Base-by-base conservation (phyloP, 2,329 filamentous ascomycete genomes). In the Cadophora malorum region DNA sequence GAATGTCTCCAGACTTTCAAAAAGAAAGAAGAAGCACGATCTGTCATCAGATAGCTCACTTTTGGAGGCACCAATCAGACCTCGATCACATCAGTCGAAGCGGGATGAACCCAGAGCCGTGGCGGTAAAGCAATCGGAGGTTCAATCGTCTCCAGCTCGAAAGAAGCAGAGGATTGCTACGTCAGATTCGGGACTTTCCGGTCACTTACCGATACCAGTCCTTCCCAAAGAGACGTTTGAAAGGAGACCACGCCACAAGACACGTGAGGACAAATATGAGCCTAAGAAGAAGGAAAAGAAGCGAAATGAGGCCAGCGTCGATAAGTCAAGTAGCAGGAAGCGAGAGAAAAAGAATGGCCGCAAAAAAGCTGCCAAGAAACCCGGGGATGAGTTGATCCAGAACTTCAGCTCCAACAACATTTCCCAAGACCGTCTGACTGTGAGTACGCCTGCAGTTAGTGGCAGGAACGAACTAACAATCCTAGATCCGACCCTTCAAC, bases 361-460 rank as follows among this genome's bases (percentile, higher is more conserved):
- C 8, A 65, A 60, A 38, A 76, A 71, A 64, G 64, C 68, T 28
- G 68, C 67, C 33, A 76, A 69, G 52, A 75, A 70, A 66, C 69
- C 70, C 12, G 71, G 75, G 16, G 81, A 80, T 64, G 82, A 85
- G 50, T 79, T 89, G 8, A 84, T 88, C 77, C 77, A 81, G 7
- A 84, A 84, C 23, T 91, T 90, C 69, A 79, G 79, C 14, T 88
- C 88, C 0, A 76, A 82, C 3, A 84, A 83, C 63, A 82, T 91
- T 52, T 76, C 82, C 12, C 81, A 81, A 60, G 78, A 81, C n/a
- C 82, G 85, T 10, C 78, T 88, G 63, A 88, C 85, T 19, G 86
- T 88, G 75, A 73, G 81, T 63, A 52, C 23, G 7, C 16, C 1
- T 12, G 19, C 19, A 52, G 16, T 31, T 53, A n/a, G 28, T 8